These are phyloP conservation scores for Hypoxylon sp. DNA, from an alignment of 2,329 filamentous ascomycete genomes.

Conservation along the genomic window DNA sequence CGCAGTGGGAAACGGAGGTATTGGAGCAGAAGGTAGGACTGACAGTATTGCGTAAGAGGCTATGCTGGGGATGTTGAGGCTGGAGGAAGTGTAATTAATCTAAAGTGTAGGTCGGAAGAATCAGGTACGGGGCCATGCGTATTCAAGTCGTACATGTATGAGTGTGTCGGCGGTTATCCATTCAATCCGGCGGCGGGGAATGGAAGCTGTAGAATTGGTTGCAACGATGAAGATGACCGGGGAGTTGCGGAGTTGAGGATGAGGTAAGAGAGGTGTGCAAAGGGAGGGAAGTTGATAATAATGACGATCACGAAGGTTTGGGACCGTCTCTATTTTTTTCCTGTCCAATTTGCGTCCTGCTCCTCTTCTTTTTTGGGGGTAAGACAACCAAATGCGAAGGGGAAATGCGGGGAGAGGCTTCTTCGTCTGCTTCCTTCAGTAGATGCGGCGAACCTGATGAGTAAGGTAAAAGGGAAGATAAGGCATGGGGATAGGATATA, in stretches of 20 bases:
- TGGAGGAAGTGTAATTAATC: conserved; percentile 44
- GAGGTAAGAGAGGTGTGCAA: conserved; percentile 43
- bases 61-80: conserved; percentile 45
- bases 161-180: conserved; percentile 44
- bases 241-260: conserved; percentile 41
- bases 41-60: conserved; percentile 46
- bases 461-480: conserved; percentile 36
- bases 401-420: conserved; percentile 47
- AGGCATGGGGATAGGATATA: conserved; percentile 34
- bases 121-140: conserved; percentile 41
- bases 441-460: conserved; percentile 41
- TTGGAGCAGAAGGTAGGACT: conserved; percentile 47
- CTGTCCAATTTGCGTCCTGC: conserved; percentile 17
- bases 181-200: conserved; percentile 32
- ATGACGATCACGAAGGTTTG: conserved; percentile 44
- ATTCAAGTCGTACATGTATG: conserved; percentile 42
- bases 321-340: conserved; percentile 36
- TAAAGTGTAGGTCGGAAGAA: conserved; percentile 44
- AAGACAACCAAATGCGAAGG: conserved; percentile 27
- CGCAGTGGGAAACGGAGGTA: conserved; percentile 48
- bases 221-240: conserved; percentile 28
- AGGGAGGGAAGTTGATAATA: conserved; percentile 41
- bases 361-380: conserved; percentile 42
- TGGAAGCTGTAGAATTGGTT: conserved; percentile 32
- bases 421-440: conserved; percentile 32